Evolutionary conservation across 768 basidiomycete genomes (phyloP).

Genomic region (Termitomyces sp.): DNA sequence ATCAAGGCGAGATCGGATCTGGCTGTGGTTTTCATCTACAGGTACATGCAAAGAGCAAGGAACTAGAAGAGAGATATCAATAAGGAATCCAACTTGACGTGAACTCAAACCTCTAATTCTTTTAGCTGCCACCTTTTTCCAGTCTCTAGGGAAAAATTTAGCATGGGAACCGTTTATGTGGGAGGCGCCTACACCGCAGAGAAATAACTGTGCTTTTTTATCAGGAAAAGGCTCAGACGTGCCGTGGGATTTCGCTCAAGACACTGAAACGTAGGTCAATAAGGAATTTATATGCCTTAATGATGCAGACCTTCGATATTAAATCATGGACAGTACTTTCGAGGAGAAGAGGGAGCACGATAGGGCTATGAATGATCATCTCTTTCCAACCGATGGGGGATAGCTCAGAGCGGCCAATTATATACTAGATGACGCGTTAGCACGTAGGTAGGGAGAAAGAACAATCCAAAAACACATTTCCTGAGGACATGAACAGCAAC

Average conservation of each 20-base stretch:
- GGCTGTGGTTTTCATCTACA: neutral
- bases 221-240: conserved; percentile 32
- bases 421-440: conserved; percentile 2
- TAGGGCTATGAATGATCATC: conserved; percentile 25
- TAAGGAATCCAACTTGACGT: neutral
- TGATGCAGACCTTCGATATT: conserved; percentile 34
- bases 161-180: conserved; percentile 3
- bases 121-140: conserved; percentile 29
- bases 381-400: conserved; percentile 24
- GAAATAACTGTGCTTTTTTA: conserved; percentile 47
- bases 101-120: conserved; percentile 21
- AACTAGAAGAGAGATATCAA: neutral
- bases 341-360: conserved; percentile 22
- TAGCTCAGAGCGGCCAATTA: conserved; percentile 2
- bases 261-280: conserved; percentile 30
- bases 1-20: neutral
- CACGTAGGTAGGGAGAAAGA: neutral
- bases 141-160: conserved; percentile 26
- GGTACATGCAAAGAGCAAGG: neutral
- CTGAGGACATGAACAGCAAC: conserved; percentile 44
- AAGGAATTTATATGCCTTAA: neutral
- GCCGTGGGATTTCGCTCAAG: conserved; percentile 49
- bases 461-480: conserved; percentile 21
- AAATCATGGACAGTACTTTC: conserved; percentile 34
- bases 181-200: conserved; percentile 32